phyloP scores from a whole-genome alignment of 2,329 filamentous ascomycete genomes.

The Aspergillus sp. region DNA sequence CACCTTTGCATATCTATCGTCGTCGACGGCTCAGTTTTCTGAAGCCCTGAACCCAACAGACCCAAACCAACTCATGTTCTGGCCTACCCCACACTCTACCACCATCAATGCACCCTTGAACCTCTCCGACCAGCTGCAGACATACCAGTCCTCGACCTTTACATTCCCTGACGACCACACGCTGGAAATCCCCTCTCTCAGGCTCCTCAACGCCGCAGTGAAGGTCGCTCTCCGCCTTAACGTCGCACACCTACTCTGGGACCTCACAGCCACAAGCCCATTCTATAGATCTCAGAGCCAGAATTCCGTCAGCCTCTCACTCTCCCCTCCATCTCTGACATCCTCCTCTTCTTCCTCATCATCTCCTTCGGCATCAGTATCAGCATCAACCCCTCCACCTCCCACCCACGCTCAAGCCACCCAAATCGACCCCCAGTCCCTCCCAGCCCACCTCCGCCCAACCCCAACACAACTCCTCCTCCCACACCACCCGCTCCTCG shows the following conservation, averaged over 20 bases:
- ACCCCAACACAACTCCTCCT: conserved; percentile 55
- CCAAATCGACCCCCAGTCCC: conserved; percentile 30
- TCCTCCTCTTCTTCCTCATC: conserved; percentile 16
- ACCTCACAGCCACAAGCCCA: conserved; percentile 52
- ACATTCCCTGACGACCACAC: conserved; percentile 54
- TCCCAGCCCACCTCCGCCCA: conserved; percentile 57
- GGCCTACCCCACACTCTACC: background rate
- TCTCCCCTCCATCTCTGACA: conserved; percentile 10
- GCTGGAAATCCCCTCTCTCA: conserved; percentile 55
- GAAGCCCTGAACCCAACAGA: background rate
- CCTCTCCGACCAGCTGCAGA: conserved; percentile 16
- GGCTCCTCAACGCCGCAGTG: conserved; percentile 52
- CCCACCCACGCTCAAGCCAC: background rate
- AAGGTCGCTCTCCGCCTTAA: conserved; percentile 56
- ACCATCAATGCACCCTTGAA: background rate
- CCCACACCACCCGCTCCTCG: conserved; percentile 62
- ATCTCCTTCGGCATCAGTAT: background rate
- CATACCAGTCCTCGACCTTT: conserved; percentile 23
- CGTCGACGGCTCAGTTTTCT: background rate
- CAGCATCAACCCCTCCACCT: conserved; percentile 31
- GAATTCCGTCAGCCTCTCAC: background rate
- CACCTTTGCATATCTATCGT: background rate
- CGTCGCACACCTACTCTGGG: conserved; percentile 51
- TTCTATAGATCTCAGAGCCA: conserved; percentile 43
- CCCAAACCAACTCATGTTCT: background rate